A percentile compares a stretch with the other conserved stretches of the same genome.
Conservation (phyloP, 2,329 filamentous ascomycete species). For the Scedosporium minutisporum region DNA sequence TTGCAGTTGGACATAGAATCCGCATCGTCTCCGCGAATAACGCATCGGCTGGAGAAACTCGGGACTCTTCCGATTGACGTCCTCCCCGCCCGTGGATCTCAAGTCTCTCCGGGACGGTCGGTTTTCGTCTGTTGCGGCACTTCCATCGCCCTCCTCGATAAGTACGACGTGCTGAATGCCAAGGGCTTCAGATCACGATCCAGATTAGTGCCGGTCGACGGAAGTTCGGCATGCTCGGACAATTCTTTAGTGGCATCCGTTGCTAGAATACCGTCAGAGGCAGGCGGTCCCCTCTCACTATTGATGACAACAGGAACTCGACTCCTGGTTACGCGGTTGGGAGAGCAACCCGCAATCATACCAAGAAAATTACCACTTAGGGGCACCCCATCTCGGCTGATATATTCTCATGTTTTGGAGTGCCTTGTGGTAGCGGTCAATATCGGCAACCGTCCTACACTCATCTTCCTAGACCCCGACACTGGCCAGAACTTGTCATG, state of each 20-base stretch:
- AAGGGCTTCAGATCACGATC: constrained; percentile 4
- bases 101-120: constrained; percentile 13
- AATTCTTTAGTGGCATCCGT: background rate
- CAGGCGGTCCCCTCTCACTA: constrained; percentile 30
- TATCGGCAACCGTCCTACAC: constrained; percentile 31
- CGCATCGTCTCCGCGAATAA: constrained; percentile 13
- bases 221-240: background rate
- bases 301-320: constrained; percentile 39
- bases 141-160: constrained; percentile 31
- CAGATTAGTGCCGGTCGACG: background rate
- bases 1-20: constrained; percentile 25
- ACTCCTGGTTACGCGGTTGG: constrained; percentile 44
- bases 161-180: constrained; percentile 19
- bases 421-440: constrained; percentile 44
- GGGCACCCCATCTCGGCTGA: constrained; percentile 39
- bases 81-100: constrained; percentile 12
- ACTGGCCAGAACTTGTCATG: constrained; percentile 42
- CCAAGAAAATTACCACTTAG: constrained; percentile 37
- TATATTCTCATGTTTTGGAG: constrained; percentile 44
- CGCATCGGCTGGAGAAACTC: constrained; percentile 22
- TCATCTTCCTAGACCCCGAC: constrained; percentile 47
- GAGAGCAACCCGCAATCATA: constrained; percentile 33
- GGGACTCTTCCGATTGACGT: constrained; percentile 26
- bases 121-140: constrained; percentile 41
- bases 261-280: background rate